Base-by-base conservation (phyloP, 1,139 yeast genomes). In the Diutina scorzettiae region DNA sequence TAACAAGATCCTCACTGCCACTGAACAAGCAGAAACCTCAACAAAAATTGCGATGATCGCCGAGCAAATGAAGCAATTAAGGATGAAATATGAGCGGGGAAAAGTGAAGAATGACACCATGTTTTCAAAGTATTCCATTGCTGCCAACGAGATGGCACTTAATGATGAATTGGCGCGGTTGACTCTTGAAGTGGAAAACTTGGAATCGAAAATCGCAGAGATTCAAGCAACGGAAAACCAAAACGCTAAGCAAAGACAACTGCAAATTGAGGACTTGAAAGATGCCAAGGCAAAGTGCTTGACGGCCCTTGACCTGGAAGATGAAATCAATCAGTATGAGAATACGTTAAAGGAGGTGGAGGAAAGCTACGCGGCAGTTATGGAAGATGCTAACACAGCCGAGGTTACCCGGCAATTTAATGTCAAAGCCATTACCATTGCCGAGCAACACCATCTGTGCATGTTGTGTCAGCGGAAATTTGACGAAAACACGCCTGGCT, bases 391-490 rank as follows among this genome's bases (percentile, higher is more conserved):
- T 24, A 81, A 81, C 50, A 74, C 82, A 47, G 73, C 72, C 27
- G 78, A 77, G 43, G 81, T 83, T 1, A 78, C 87, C 1, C 64
- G 73, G 36, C 75, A 73, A 42, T 82, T 79, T 55, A 81, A 82
- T 49, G 57, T 69, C 25, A 76, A 65, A 39, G 93, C 94, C 0
- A 57, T 81, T 16, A 73, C 74, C 39, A 60, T 76, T 42, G 87
- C 91, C 0, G 63, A 75, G 39, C 56, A 55, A 5, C 69, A 69
- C 14, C 67, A 76, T 31, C 66, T 71, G 43, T 84, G 95, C 54
- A 63, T 78, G 37, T 59, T 84, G 42, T 84, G 95, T 54, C 71
- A 74, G 33, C 62, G 93, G 42, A 60, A 66, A 19, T 82, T 83
- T 58, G 73, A 71, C 31, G 63, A 63, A 2, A 56, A 62, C 0